A percentile compares a stretch with the other conserved stretches of the same genome.
These are phyloP conservation scores for Daldinia caldariorum DNA, from an alignment of 495 filamentous ascomycete genomes.

Conservation along the genomic window DNA sequence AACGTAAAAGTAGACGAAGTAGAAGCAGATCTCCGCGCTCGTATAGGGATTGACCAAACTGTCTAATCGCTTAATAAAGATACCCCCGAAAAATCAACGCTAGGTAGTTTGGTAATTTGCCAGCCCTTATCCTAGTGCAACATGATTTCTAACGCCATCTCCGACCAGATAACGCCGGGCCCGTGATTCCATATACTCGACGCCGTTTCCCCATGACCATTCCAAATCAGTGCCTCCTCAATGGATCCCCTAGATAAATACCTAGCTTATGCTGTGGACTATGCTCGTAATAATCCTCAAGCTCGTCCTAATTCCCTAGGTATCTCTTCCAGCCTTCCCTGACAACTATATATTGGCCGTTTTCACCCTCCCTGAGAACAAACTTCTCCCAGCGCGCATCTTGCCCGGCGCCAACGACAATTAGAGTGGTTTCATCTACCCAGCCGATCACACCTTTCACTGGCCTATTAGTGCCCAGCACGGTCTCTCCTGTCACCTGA, in stretches of 20 bases:
- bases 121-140: conserved; percentile 30
- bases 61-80: conserved; percentile 40
- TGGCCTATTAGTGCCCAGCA: conserved; percentile 63
- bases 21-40: conserved; percentile 44
- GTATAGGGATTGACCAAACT: conserved; percentile 41
- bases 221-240: conserved; percentile 17
- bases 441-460: conserved; percentile 82
- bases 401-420: conserved; percentile 82
- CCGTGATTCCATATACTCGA: conserved; percentile 34
- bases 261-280: conserved; percentile 10
- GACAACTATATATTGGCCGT: conserved; percentile 67
- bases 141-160: conserved; percentile 27
- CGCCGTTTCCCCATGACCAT: conserved; percentile 27
- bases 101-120: conserved; percentile 31
- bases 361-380: conserved; percentile 68
- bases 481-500: conserved; percentile 48
- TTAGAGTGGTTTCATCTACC: conserved; percentile 71
- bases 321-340: conserved; percentile 87
- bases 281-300: conserved; percentile 47
- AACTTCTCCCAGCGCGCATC: conserved; percentile 90
- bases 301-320: conserved; percentile 58
- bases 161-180: conserved; percentile 27
- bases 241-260: not conserved
- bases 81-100: conserved; percentile 35
- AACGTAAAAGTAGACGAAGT: conserved; percentile 40